Evolutionary conservation across 2,329 filamentous ascomycete species (phyloP).

Genomic region (Ampelomyces quisqualis): DNA sequence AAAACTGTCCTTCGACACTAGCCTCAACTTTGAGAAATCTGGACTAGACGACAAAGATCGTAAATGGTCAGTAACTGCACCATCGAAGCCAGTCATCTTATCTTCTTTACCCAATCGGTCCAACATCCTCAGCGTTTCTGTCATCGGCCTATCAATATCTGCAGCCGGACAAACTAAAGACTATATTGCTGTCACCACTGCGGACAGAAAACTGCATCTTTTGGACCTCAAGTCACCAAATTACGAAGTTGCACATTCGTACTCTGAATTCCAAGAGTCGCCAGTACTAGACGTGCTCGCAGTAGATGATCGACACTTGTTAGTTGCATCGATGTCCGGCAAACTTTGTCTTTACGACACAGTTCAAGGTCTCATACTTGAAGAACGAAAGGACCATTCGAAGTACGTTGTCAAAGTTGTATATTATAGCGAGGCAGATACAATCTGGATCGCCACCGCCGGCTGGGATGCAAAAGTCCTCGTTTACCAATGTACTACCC

Average conservation of each 20-base stretch:
- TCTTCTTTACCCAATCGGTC: conserved; percentile 49
- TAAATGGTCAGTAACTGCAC: conserved; percentile 52
- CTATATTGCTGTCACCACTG: conserved; percentile 41
- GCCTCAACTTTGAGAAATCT: conserved; percentile 57
- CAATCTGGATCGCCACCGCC: conserved; percentile 54
- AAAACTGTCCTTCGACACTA: conserved; percentile 60
- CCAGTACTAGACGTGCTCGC: conserved; percentile 56
- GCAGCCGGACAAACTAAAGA: conserved; percentile 12
- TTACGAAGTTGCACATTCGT: conserved; percentile 39
- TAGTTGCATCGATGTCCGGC: conserved; percentile 63
- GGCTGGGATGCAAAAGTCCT: conserved; percentile 62
- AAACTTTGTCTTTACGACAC: conserved; percentile 53
- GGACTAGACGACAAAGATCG: conserved; percentile 47
- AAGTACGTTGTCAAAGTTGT: conserved; percentile 61
- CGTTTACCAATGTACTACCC: conserved; percentile 48
- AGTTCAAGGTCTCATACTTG: conserved; percentile 43
- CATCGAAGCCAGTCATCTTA: conserved; percentile 47
- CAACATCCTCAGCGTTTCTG: conserved; percentile 56
- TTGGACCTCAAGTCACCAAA: conserved; percentile 41
- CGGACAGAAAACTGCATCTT: conserved; percentile 50
- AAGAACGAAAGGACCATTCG: conserved; percentile 56
- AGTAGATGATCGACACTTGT: conserved; percentile 48
- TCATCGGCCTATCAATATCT: conserved; percentile 41
- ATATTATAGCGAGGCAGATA: conserved; percentile 38
- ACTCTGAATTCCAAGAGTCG: conserved; percentile 49